Conservation (phyloP, 2,329 filamentous ascomycete species). For the Leptographium radiaticola region DNA sequence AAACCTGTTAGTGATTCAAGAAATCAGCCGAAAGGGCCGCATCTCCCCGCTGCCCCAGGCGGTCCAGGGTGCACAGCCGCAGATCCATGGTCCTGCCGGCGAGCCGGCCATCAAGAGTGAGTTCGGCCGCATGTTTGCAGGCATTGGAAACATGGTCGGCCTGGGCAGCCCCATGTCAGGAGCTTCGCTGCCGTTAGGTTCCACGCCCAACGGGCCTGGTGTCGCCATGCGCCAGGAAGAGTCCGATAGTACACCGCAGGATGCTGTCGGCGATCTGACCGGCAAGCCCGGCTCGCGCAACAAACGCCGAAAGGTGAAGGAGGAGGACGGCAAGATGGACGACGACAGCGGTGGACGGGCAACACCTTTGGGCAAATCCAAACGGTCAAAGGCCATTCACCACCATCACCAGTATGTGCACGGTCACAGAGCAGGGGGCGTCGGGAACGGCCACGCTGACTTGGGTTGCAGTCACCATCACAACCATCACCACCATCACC, state of each 20-base stretch:
- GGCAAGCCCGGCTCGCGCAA: constrained; percentile 28
- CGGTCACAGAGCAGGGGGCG: not conserved
- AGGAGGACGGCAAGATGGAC: constrained; percentile 56
- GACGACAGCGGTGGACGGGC: constrained; percentile 52
- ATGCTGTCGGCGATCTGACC: constrained; percentile 27
- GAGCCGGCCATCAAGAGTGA: constrained; percentile 91
- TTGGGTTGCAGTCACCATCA: constrained; percentile 24
- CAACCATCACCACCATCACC: constrained; percentile 48
- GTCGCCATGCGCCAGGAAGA: constrained; percentile 38
- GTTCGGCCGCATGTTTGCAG: constrained; percentile 88
- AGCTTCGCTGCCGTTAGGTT: constrained; percentile 29
- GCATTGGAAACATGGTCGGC: constrained; percentile 55
- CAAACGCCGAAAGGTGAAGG: constrained; percentile 59
- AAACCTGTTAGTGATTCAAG: constrained; percentile 65
- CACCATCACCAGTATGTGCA: constrained; percentile 54
- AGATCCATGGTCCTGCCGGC: constrained; percentile 62
- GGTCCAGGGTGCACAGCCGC: constrained; percentile 79
- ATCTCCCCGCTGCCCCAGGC: constrained; percentile 84
- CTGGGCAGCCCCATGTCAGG: constrained; percentile 33
- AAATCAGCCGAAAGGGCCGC: constrained; percentile 68
- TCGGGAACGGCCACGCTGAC: not conserved
- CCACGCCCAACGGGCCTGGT: not conserved
- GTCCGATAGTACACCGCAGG: constrained; percentile 29
- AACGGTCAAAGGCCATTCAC: constrained; percentile 52
- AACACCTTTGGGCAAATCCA: constrained; percentile 45